Conservation (phyloP, 148 eudicot species). For the Chenopodium suecicum region DNA sequence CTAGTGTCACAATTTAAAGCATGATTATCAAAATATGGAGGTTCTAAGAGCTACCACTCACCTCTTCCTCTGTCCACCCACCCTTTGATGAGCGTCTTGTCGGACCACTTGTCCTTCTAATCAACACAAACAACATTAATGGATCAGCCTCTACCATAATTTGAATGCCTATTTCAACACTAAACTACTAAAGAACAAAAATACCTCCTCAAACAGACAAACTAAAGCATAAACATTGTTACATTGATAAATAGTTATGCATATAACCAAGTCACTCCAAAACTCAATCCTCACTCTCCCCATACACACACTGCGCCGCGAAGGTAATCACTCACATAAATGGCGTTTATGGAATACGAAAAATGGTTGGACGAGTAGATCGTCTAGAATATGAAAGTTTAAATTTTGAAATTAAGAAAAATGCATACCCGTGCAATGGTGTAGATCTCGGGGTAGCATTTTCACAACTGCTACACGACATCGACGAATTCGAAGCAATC, state of each 20-base stretch:
- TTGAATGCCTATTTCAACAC: neutral
- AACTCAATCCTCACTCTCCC: neutral
- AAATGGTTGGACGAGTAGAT: neutral
- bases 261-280: no score
- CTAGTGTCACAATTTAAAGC: neutral
- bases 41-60: slow-evolving; percentile 20
- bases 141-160: neutral
- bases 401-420: neutral
- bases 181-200: neutral
- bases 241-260: no score
- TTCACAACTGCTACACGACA: slow-evolving; percentile 21
- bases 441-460: slow-evolving; percentile 22
- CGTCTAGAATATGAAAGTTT: neutral
- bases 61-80: slow-evolving; percentile 95
- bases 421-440: slow-evolving; percentile 21
- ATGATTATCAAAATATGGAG: neutral
- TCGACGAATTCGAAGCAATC: slow-evolving; percentile 16
- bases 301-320: no score
- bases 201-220: neutral
- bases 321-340: no score
- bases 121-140: neutral
- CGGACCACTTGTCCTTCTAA: slow-evolving; percentile 43
- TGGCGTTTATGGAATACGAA: no score
- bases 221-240: no score
- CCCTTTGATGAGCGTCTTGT: slow-evolving; percentile 68